Conservation (phyloP, 805 yeast species). For the Yarrowia sp. region DNA sequence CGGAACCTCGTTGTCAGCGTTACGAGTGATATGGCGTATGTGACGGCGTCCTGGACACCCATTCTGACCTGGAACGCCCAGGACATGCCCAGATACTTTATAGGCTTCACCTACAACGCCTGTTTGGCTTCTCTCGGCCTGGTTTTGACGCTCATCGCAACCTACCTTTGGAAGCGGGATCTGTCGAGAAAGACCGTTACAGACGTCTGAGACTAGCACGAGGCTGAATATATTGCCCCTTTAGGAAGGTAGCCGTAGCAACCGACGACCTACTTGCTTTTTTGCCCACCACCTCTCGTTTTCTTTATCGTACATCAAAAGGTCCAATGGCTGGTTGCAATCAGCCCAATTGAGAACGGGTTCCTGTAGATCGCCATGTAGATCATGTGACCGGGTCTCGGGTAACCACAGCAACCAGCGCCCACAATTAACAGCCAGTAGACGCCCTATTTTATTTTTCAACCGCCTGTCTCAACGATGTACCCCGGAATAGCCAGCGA, state of each 20-base stretch:
- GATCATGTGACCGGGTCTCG: not conserved
- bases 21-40: not conserved
- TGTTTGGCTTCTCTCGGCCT: not conserved
- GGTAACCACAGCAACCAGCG: not conserved
- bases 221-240: not conserved
- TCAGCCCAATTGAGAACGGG: not conserved
- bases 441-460: too few species aligned
- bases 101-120: not conserved
- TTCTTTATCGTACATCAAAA: not conserved
- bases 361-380: conserved; percentile 8
- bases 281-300: not conserved
- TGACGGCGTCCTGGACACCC: not conserved
- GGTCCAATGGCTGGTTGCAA: not conserved
- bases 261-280: not conserved
- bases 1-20: not conserved
- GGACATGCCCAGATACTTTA: not conserved
- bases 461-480: not conserved
- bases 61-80: conserved; percentile 3
- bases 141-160: not conserved
- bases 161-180: not conserved
- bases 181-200: not conserved
- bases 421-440: not conserved
- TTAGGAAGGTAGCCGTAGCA: not conserved
- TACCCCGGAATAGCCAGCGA: not conserved
- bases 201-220: not conserved